Percentiles rank a stretch among this genome's conserved stretches.
phyloP scores from a whole-genome alignment of 768 basidiomycete genomes.

The Leccinellum luteum region DNA sequence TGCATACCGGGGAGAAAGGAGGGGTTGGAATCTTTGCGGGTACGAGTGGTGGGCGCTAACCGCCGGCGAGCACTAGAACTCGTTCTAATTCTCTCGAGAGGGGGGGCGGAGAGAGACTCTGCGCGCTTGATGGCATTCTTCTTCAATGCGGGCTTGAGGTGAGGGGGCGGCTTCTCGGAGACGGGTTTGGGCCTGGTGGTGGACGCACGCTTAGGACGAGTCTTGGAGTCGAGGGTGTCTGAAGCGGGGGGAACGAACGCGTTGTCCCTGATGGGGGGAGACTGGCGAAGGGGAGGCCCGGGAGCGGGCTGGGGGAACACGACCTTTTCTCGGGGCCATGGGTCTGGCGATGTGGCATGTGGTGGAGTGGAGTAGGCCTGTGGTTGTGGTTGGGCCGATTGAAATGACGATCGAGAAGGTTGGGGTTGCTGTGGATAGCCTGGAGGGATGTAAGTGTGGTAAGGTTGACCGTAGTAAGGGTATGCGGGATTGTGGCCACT shows the following conservation, averaged over 20 bases:
- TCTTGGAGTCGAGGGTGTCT: slow-evolving; percentile 24
- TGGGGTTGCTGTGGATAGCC: slow-evolving; percentile 18
- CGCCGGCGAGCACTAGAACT: slow-evolving; percentile 37
- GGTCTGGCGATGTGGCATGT: slow-evolving; percentile 30
- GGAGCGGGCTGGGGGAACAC: slow-evolving; percentile 24
- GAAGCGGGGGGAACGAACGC: slow-evolving; percentile 27
- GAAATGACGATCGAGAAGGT: not conserved
- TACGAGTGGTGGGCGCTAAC: slow-evolving; percentile 31
- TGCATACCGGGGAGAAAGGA: slow-evolving; percentile 30
- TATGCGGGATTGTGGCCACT: slow-evolving; percentile 41
- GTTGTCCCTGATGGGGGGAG: slow-evolving; percentile 9
- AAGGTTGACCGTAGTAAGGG: slow-evolving; percentile 45
- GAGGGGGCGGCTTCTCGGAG: slow-evolving; percentile 36
- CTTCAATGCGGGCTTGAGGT: slow-evolving; percentile 59
- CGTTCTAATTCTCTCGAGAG: slow-evolving; percentile 41
- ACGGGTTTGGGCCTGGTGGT: slow-evolving; percentile 23
- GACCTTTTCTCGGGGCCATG: slow-evolving; percentile 35
- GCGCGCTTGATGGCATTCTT: slow-evolving; percentile 35
- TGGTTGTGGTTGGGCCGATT: slow-evolving; percentile 6
- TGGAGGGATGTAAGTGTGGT: slow-evolving; percentile 37
- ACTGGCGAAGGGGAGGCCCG: slow-evolving; percentile 10
- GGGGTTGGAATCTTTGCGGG: slow-evolving; percentile 36
- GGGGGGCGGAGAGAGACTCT: slow-evolving; percentile 22
- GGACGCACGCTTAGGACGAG: slow-evolving; percentile 36
- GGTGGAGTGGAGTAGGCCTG: slow-evolving; percentile 31